Evolutionary conservation across 192 early-diverging fungal genomes (phyloP), one percentile per base, ranked within the genome.

Genomic region (Kickxella alabastrina): DNA sequence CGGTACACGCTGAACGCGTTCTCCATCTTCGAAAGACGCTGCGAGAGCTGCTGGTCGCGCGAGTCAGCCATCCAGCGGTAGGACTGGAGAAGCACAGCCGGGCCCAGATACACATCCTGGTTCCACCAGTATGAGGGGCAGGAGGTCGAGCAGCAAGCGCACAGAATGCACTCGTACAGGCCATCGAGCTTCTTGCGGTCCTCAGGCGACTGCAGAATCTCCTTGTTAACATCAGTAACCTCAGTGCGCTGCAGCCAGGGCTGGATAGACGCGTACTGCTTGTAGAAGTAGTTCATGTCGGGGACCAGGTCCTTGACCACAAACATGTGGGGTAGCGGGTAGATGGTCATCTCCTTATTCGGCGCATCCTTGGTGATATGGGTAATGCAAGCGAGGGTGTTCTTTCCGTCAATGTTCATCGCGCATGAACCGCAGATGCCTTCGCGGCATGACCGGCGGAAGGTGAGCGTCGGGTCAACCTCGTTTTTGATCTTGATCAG

Each of bases 11-110:
- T 90, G 86, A 93, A 95, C 25, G 90, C 80, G 73, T 95, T 92
- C 68, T 98, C 93, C 61, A 98, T 79, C 36, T 83, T 82, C 45
- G 82, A 82, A 52, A 92, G 84, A 55, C 95, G 85, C 67, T 96
- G 88, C 48, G 65, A 45, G 28, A 88, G 86, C 61, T 86, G 89
- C 63, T 98, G 89, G 77, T 98, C 95, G 67, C 95, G 89, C 37
- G 87, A 89, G 75, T 98, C 95, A 50, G 85, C 84, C 89, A 98
- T 98, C 95, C 95, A 98, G 65, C 95, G 90, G 81, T 98, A 98
- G 43, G 92, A 91, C 82, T 95, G 92, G 83, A 98, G 87, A 45
- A 98, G 81, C 14, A 98, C 88, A 28, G 95, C 91, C 15, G 95
- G 95, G 43, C 95, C 95, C 19, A 98, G 83, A 72, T 98, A 98